Conservation (phyloP, 352 stramenopile genomes). For the Phytophthora kernoviae region DNA sequence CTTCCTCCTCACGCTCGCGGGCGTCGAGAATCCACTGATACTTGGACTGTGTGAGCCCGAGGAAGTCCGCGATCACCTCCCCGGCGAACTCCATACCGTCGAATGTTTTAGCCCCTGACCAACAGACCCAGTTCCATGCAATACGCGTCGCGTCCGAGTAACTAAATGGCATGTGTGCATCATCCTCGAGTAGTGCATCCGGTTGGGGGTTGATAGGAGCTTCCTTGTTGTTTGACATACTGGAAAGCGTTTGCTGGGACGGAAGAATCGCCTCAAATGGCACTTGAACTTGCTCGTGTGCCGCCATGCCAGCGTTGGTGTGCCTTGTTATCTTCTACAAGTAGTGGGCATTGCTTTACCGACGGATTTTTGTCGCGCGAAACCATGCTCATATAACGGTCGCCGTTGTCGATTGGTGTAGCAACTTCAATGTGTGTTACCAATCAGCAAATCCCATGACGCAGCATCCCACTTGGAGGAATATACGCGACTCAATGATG, state of each 20-base stretch:
- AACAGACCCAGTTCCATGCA: conserved; percentile 69
- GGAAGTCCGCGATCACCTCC: conserved; percentile 81
- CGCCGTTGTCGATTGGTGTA: too few relatives aligned
- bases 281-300: not conserved
- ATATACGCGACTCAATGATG: not conserved
- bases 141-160: conserved; percentile 27
- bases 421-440: too few relatives aligned
- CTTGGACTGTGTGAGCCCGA: conserved; percentile 83
- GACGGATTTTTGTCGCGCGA: not conserved
- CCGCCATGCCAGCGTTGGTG: conserved; percentile 6
- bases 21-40: conserved; percentile 86
- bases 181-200: not conserved
- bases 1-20: conserved; percentile 71
- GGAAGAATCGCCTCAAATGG: not conserved
- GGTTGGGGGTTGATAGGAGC: conserved; percentile 7
- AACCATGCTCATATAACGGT: too few relatives aligned
- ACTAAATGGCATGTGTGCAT: not conserved
- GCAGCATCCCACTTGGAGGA: not conserved
- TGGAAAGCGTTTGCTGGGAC: not conserved
- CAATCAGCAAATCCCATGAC: too few relatives aligned
- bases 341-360: not conserved
- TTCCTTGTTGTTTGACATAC: not conserved
- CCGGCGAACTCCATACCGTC: conserved; percentile 80
- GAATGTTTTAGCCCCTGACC: conserved; percentile 68
- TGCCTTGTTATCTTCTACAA: not conserved